Evolutionary conservation across 2,329 filamentous ascomycete genomes (phyloP).

Genomic region (Penicillium sp.): DNA sequence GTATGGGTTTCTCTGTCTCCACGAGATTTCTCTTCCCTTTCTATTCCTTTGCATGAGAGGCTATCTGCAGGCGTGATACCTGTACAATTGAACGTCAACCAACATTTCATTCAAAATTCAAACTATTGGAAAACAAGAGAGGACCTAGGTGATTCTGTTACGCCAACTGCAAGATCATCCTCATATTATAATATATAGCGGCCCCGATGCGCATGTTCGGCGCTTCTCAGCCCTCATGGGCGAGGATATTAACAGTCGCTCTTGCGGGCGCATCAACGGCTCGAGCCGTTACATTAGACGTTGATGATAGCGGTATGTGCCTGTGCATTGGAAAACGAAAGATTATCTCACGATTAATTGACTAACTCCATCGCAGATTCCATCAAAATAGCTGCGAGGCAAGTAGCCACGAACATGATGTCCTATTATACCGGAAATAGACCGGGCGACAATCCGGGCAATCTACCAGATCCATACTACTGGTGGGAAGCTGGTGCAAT

Average conservation of each 20-base stretch:
- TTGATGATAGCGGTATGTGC: constrained; percentile 15
- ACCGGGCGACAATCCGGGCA: constrained; percentile 52
- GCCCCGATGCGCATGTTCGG: constrained; percentile 13
- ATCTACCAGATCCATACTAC: constrained; percentile 50
- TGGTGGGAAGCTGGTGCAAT: constrained; percentile 49
- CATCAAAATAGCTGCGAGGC: constrained; percentile 48
- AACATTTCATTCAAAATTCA: background rate
- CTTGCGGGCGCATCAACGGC: constrained; percentile 17
- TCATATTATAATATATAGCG: background rate
- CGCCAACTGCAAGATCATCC: background rate
- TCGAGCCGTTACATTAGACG: constrained; percentile 16
- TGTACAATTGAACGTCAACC: background rate
- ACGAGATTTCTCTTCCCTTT: background rate
- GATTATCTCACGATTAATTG: background rate
- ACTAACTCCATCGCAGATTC: constrained; percentile 34
- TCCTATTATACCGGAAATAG: constrained; percentile 51
- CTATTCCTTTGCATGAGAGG: background rate
- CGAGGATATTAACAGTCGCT: constrained; percentile 12
- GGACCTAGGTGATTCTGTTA: background rate
- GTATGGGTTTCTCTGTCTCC: background rate
- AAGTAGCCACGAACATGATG: constrained; percentile 51
- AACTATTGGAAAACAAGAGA: background rate
- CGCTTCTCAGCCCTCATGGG: constrained; percentile 18
- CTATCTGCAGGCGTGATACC: background rate
- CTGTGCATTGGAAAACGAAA: background rate